Base-by-base conservation (phyloP, 2,329 filamentous ascomycete genomes). In the Shiraia sp. region DNA sequence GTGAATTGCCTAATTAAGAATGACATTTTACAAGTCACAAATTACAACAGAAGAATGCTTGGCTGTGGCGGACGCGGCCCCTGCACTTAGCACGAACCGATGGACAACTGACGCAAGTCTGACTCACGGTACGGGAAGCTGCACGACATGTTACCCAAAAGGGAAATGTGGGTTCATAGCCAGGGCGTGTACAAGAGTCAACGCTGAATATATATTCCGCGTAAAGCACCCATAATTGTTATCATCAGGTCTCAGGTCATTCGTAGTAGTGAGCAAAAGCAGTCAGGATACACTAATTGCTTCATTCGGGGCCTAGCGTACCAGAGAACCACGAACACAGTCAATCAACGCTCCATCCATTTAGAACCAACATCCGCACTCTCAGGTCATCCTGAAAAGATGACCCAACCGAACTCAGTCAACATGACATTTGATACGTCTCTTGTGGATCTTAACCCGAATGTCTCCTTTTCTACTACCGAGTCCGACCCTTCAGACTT, bases 381-480 rank as follows among this genome's bases (percentile, higher is more conserved):
- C n/a, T n/a, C n/a, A n/a, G n/a, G n/a, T n/a, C 6, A 14, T 36
- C 27, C 27, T 16, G 12, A 31, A 14, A 54, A 49, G 9, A 70
- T 70, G 67, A 69, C 66, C 23, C 61, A 69, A 40, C 67, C 65
- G 16, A 59, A 45, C 6, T 57, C 60, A 3, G 44, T 70, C 45
- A 50, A 68, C 40, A 60, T 59, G 49, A 69, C 67, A n/a, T 69
- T 71, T 38, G 66, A 71, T 36, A 68, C 68, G 3, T 71, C 68
- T 3, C 57, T 70, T 2, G 49, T 69, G 3, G 65, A 71, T 40
- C 47, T 68, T 19, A 60, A 63, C 26, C 47, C 50, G 13, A 49
- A 49, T 32, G 36, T 42, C 9, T 69, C 65, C n/a, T 69, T 69
- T 42, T 69, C 65, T 10, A 68, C 63, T 29, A 64, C 63, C 12